Evolutionary conservation across 352 stramenopile genomes (phyloP), one percentile per base, ranked within the genome.

Genomic region (Pythium brassicae): DNA sequence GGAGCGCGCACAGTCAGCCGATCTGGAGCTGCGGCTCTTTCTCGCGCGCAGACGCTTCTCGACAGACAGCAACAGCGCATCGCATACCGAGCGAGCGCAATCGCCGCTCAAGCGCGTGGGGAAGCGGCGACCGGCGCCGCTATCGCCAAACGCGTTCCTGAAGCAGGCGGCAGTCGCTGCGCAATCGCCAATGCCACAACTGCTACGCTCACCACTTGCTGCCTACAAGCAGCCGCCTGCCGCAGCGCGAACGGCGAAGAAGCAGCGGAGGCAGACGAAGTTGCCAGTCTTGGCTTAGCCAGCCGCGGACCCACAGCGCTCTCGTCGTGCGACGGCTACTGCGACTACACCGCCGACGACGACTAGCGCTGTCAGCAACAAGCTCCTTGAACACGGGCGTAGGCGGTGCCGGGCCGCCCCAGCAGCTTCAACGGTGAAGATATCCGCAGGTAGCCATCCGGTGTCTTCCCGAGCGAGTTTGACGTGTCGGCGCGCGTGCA

Each of bases 141-240:
- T 85, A 29, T 85, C 77, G 11, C 77, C 77, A 5, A 74, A 74
- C 23, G 78, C 77, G 43, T 87, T 76, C 70, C 54, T 87, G 40
- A 69, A 72, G 11, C 49, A 51, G 6, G 40, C 49, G 25, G 14
- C 19, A 10, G 42, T 7, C n/a, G 1, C 9, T 10, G 3, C 4
- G 8, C 8, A 42, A 7, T 17, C 23, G 20, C 29, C 50, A 1
- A 2, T 14, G n/a, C 42, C 55, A 37, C 20, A 19, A 26, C 48
- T 59, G 23, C 59, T 74, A 20, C 46, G 55, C 15, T 50, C 59
- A 39, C 69, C 69, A 2, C 56, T 53, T 2, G 58, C 29, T 9
- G 53, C 35, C 17, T 69, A 63, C 48, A 63, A 62, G 51, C 47
- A 62, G 27, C 48, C 57, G 39, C 29, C 19, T 15, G 9, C 10